Base-by-base conservation (phyloP, 148 eudicot species). In the Camellia granthamiana region DNA sequence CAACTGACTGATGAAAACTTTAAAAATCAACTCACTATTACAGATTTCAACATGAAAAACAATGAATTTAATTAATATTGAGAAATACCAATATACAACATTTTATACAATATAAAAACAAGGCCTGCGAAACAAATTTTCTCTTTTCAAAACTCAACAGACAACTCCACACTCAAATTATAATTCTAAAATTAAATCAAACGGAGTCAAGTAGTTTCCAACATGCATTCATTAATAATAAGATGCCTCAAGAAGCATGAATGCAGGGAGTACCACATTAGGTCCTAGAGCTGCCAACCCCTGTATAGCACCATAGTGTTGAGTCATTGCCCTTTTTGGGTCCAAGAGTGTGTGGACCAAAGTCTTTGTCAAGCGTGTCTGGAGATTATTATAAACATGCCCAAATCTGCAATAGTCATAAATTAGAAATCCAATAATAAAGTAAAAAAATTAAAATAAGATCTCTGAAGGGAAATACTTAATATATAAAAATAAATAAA, bases 221-320 rank as follows among this genome's bases (percentile, higher is more conserved):
- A 15, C 14, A 13, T 30, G 12, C 8, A 38, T 13, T 30, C 3
- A 54, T 2, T 6, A 41, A 23, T 55, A 30, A 55, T 7, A 55
- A 74, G 38, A 42, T 42, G 52, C 43, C 51, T 55, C 52, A 75
- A 59, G 77, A 16, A 23, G 46, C 56, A 75, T 23, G 75, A 62
- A 71, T 21, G 41, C 41, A 21, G 54, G 59, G 30, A 71, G 51
- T 88, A 92, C 97, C 93, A 90, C 92, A 85, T 87, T 87, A 75
- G 93, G 87, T 55, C 97, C 93, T 42, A 92, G 91, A 56, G 97
- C 97, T 3, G 93, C 85, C 82, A 92, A 84, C 23, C 97, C 97
- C 86, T 92, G 93, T 78, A 92, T 87, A 67, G 97, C 93, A 75
- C 97, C 97, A 81, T 92, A 92, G 84, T 92, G 97, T 82, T 92